These are phyloP conservation scores for Colletotrichum viniferum DNA, from an alignment of 2,329 filamentous ascomycete species.

Conservation along the genomic window DNA sequence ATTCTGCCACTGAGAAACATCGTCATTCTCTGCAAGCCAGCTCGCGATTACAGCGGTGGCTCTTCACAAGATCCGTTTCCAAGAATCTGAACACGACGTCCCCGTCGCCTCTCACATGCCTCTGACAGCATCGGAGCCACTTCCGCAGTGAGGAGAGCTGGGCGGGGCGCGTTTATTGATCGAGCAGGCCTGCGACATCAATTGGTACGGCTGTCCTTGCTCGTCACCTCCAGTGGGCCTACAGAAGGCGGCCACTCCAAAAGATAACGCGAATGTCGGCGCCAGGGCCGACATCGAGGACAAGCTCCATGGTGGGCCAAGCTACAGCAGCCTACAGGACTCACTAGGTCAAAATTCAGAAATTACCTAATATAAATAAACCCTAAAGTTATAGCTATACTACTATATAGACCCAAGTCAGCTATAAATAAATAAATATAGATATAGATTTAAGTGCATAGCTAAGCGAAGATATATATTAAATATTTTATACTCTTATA, in stretches of 20 bases:
- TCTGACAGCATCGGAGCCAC: neutral
- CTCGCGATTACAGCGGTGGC: neutral
- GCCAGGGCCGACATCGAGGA: neutral
- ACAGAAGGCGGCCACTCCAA: neutral
- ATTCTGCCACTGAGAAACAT: neutral
- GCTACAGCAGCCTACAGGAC: too few species aligned
- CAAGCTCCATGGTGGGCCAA: neutral
- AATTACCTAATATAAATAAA: too few species aligned
- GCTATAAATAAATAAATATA: too few species aligned
- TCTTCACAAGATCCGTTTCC: neutral
- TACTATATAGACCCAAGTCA: too few species aligned
- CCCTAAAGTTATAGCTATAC: too few species aligned
- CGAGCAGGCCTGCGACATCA: neutral
- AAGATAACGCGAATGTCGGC: neutral
- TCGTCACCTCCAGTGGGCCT: neutral
- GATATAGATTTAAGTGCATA: too few species aligned
- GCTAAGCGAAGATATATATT: too few species aligned
- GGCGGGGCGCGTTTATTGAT: neutral
- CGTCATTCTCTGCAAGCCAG: neutral
- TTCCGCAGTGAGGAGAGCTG: neutral
- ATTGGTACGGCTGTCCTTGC: conserved; percentile 5
- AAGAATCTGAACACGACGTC: neutral
- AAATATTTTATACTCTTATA: too few species aligned
- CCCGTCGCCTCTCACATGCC: neutral
- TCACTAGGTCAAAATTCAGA: too few species aligned